Evolutionary conservation across 345 rosid species (phyloP).

Genomic region (Eucalyptus paniculata): DNA sequence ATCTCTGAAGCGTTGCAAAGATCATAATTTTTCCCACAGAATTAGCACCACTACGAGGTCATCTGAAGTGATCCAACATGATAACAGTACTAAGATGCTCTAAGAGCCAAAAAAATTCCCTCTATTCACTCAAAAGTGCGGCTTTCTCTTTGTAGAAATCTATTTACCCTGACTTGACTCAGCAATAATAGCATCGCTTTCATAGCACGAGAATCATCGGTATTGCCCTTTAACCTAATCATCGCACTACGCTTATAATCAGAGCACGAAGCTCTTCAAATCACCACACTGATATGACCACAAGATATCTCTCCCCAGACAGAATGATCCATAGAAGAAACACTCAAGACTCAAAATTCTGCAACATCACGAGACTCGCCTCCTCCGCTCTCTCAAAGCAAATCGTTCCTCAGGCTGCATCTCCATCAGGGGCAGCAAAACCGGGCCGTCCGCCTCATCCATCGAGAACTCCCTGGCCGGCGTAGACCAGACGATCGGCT

Average conservation of each 20-base stretch:
- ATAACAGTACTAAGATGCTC: background rate
- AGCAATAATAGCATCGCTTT: background rate
- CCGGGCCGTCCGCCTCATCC: slow-evolving; percentile 26
- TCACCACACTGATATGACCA: background rate
- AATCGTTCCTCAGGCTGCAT: slow-evolving; percentile 48
- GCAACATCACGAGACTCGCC: slow-evolving; percentile 11
- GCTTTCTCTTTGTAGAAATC: background rate
- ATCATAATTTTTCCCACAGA: background rate
- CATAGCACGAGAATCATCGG: background rate
- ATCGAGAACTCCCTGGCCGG: background rate
- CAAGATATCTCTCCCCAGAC: background rate
- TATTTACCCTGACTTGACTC: background rate
- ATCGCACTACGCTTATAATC: background rate
- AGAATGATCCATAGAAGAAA: background rate
- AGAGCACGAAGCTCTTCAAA: background rate
- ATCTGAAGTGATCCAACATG: background rate
- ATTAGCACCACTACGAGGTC: background rate
- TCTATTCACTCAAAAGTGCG: background rate
- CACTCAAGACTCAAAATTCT: background rate
- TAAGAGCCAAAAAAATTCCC: background rate
- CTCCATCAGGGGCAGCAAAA: slow-evolving; percentile 39
- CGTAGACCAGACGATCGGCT: too few relatives aligned
- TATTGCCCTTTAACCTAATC: background rate
- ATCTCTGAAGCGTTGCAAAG: background rate
- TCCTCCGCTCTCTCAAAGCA: slow-evolving; percentile 71